Evolutionary conservation across 805 yeast species (phyloP).

Genomic region (Torulaspora delbrueckii): DNA sequence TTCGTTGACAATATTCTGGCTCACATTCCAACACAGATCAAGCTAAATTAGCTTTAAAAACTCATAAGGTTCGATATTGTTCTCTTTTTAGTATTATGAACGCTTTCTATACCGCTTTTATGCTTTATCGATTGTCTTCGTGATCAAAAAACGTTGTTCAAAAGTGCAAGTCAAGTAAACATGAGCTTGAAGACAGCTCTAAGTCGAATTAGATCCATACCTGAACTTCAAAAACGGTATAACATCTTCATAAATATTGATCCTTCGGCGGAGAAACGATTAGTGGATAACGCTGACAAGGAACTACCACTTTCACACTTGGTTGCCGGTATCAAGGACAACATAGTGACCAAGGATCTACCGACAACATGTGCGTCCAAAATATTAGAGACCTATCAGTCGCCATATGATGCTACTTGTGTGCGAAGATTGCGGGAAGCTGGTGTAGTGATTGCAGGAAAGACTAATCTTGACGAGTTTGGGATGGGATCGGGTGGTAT

Average conservation of each 20-base stretch:
- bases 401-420: slow-evolving; percentile 83
- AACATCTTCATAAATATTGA: slow-evolving; percentile 43
- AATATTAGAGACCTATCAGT: slow-evolving; percentile 51
- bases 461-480: slow-evolving; percentile 91
- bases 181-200: slow-evolving; percentile 16
- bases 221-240: slow-evolving; percentile 28
- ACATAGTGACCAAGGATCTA: slow-evolving; percentile 58
- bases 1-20: too few relatives aligned
- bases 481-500: slow-evolving; percentile 88
- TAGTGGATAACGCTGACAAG: slow-evolving; percentile 6
- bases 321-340: slow-evolving; percentile 66
- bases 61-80: background rate
- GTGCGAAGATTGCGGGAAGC: slow-evolving; percentile 46
- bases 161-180: background rate
- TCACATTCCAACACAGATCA: too few relatives aligned
- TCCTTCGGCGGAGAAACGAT: slow-evolving; percentile 13
- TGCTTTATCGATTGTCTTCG: background rate
- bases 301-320: slow-evolving; percentile 30
- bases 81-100: background rate
- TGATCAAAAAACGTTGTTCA: background rate
- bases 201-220: slow-evolving; percentile 12
- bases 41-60: too few relatives aligned
- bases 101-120: background rate
- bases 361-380: slow-evolving; percentile 79
- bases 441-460: slow-evolving; percentile 63